phyloP scores from a whole-genome alignment of 495 filamentous ascomycete species.

The Bombardia bombarda region DNA sequence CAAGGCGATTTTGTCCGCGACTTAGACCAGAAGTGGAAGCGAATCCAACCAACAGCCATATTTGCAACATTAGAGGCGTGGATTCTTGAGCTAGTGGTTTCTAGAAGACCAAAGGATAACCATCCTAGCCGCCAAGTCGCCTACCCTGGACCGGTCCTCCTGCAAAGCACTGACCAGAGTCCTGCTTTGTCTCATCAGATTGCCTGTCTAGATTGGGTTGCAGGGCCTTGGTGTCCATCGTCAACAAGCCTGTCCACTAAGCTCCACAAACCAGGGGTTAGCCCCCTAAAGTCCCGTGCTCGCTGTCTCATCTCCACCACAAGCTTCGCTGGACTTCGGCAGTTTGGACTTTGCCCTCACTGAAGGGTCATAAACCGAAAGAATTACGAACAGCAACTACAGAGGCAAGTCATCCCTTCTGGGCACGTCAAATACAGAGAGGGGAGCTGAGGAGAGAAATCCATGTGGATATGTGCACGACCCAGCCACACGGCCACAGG shows the following conservation, averaged over 20 bases:
- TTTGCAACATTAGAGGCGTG: too few species aligned
- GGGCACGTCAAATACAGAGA: too few species aligned
- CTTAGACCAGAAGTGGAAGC: conserved; percentile 14
- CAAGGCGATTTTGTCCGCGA: conserved; percentile 10
- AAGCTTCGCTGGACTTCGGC: neutral
- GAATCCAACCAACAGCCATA: neutral
- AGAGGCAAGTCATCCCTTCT: too few species aligned
- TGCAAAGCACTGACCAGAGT: conserved; percentile 4
- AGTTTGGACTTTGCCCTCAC: neutral
- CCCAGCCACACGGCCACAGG: conserved; percentile 9
- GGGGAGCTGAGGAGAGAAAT: neutral
- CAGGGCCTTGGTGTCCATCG: neutral
- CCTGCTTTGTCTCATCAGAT: conserved; percentile 5
- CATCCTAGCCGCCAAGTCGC: conserved; percentile 9
- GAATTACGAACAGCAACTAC: too few species aligned
- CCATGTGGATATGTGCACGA: conserved; percentile 2
- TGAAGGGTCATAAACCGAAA: too few species aligned
- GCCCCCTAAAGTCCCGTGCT: neutral
- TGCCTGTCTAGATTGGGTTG: conserved; percentile 7
- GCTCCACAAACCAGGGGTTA: neutral
- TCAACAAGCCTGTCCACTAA: neutral
- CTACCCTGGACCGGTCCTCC: neutral
- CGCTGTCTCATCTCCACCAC: neutral
- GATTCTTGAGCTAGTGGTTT: conserved; percentile 6
- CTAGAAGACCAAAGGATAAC: conserved; percentile 4